These are phyloP conservation scores for Aspergillus carlsbadensis DNA, from an alignment of 495 filamentous ascomycete species.

Conservation along the genomic window DNA sequence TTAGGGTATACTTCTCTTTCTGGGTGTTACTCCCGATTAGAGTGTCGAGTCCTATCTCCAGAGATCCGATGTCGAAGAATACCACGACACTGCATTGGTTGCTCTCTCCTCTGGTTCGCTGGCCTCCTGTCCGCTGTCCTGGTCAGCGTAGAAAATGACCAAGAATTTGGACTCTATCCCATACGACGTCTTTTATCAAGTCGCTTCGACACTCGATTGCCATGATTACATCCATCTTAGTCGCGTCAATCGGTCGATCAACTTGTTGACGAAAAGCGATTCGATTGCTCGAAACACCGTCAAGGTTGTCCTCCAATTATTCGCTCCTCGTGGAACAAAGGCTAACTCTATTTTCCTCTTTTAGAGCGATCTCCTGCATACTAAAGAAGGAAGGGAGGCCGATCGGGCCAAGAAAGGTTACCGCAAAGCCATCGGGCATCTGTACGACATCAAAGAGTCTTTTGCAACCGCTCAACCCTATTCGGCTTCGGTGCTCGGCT, in stretches of 20 bases:
- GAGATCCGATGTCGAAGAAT: constrained; percentile 9
- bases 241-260: constrained; percentile 52
- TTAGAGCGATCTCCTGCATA: constrained; percentile 55
- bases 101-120: constrained; percentile 4
- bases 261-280: constrained; percentile 55
- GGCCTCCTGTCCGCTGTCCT: constrained; percentile 12
- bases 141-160: constrained; percentile 15
- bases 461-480: constrained; percentile 63
- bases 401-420: constrained; percentile 43
- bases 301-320: constrained; percentile 43
- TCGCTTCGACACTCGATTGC: constrained; percentile 46
- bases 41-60: background rate
- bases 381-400: constrained; percentile 58
- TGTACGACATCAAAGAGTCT: constrained; percentile 61
- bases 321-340: background rate
- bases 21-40: constrained; percentile 3
- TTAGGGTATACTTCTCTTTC: background rate
- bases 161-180: constrained; percentile 48
- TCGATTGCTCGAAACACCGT: constrained; percentile 60
- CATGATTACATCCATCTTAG: constrained; percentile 43
- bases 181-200: constrained; percentile 63
- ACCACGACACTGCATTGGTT: background rate
- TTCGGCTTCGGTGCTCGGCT: constrained; percentile 56
- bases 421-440: constrained; percentile 55
- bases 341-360: constrained; percentile 9